Base-by-base conservation (phyloP, 768 basidiomycete genomes). In the Xanthoconium stramineum region DNA sequence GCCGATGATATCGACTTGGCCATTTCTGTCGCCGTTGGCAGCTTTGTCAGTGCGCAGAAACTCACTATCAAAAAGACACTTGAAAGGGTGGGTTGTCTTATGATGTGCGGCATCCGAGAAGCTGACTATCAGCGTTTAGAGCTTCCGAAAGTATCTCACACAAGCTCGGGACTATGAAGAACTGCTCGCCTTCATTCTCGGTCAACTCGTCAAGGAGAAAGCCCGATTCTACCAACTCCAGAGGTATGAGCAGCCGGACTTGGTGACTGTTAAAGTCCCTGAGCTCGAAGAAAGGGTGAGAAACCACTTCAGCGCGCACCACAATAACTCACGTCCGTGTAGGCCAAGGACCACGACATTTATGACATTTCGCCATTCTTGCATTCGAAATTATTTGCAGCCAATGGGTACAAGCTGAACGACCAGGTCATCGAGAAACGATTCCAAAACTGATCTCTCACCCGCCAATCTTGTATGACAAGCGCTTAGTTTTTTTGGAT, bases 291-390 rank as follows among this genome's bases (percentile, higher is more conserved):
- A 89, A 59, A 79, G 92, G 70, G 96, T 94, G 65, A 65, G 87
- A 76, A 17, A 20, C 24, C 8, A 24, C 42, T 17, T 53, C 7
- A 12, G 47, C 2, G 4, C 56, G 13, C 7, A 19, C 39, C 49
- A 7, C 12, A 9, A 32, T 47, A 13, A 48, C 62, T 70, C 50
- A 66, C 50, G 20, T 17, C 47, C 40, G 7, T 45, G 55, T 61
- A 96, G 94, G 92, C 94, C 10, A 97, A 96, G 68, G 97, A 98
- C 48, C 88, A 97, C 62, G 97, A 99, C 61, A 98, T 98, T 48
- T 98, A 88, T 67, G 95, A 98, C 67, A 83, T 88, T 33, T 74
- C 81, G 19, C 84, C 93, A 6, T 99, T 98, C 83, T 72, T 97
- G 65, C 80, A 77, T 35, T 94, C 91, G 3, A 87, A 85, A 61